Evolutionary conservation across 306 rosid genomes (phyloP).

Genomic region (Citrullus mucosospermus): DNA sequence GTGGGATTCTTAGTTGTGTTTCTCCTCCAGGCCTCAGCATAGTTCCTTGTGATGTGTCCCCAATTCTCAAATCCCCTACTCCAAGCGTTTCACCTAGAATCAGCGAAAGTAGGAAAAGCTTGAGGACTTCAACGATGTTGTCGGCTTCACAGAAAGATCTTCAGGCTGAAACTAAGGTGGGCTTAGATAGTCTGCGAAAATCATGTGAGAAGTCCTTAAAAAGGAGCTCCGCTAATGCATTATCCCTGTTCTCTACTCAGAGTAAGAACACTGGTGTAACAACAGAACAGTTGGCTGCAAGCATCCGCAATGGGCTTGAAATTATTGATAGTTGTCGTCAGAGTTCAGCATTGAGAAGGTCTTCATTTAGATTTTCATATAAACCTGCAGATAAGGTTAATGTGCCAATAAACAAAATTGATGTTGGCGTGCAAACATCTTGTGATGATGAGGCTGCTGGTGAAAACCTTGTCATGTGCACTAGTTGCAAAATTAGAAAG

Average conservation of each 20-base stretch:
- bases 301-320: slow-evolving; percentile 90
- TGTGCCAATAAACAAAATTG: slow-evolving; percentile 44
- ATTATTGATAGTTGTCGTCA: slow-evolving; percentile 48
- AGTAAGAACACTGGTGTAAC: slow-evolving; percentile 31
- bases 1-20: slow-evolving; percentile 27
- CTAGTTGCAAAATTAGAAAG: slow-evolving; percentile 48
- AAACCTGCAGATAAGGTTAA: slow-evolving; percentile 43
- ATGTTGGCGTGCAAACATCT: slow-evolving; percentile 66
- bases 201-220: slow-evolving; percentile 21
- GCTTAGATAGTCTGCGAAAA: slow-evolving; percentile 16
- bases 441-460: slow-evolving; percentile 21
- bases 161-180: slow-evolving; percentile 23
- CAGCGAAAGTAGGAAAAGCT: slow-evolving; percentile 76
- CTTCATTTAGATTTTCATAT: slow-evolving; percentile 62
- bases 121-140: slow-evolving; percentile 59
- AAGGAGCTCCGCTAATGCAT: slow-evolving; percentile 22
- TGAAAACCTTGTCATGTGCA: slow-evolving; percentile 47
- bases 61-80: slow-evolving; percentile 60
- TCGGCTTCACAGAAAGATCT: slow-evolving; percentile 62
- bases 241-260: slow-evolving; percentile 37
- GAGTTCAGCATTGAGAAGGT: slow-evolving; percentile 58
- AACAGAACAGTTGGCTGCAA: slow-evolving; percentile 75
- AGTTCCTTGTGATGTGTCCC: slow-evolving; percentile 39
- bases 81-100: slow-evolving; percentile 85
- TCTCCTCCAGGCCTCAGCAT: slow-evolving; percentile 45